Conservation (phyloP, 2,329 filamentous ascomycete species). For the Aspergillus texensis region DNA sequence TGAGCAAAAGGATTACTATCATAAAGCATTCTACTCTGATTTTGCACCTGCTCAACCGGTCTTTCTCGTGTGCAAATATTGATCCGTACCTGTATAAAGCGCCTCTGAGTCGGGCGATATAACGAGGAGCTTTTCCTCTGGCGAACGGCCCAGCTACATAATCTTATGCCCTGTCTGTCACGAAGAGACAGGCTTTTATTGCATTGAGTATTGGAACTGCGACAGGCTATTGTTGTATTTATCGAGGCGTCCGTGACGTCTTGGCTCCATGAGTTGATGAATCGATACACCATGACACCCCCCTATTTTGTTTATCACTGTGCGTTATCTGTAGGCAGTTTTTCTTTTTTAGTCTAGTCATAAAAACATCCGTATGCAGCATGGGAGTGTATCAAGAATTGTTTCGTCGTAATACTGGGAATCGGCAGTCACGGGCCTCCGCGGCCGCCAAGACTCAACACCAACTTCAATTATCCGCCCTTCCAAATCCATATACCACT, state of each 20-base stretch:
- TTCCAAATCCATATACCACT: background rate
- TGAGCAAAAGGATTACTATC: constrained; percentile 11
- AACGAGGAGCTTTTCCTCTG: constrained; percentile 2
- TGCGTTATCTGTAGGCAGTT: background rate
- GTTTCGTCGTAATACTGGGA: background rate
- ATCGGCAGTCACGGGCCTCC: constrained; percentile 5
- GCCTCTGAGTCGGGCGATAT: background rate
- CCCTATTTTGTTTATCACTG: background rate
- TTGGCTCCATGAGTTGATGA: constrained; percentile 33
- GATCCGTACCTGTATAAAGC: constrained; percentile 16
- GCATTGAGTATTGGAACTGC: constrained; percentile 23
- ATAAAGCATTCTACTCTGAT: constrained; percentile 9
- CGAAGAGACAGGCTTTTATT: constrained; percentile 14
- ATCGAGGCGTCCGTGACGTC: constrained; percentile 32
- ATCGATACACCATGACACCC: constrained; percentile 28
- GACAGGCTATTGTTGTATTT: constrained; percentile 23
- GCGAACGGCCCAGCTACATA: constrained; percentile 3
- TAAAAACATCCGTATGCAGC: background rate
- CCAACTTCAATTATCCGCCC: constrained; percentile 9
- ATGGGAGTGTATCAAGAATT: background rate
- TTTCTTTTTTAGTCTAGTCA: background rate
- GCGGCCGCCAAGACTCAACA: constrained; percentile 19
- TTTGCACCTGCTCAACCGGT: constrained; percentile 5
- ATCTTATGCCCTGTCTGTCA: constrained; percentile 11
- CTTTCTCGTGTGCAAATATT: constrained; percentile 10